Conservation (phyloP, 495 filamentous ascomycete species). For the Ascobolus immersus region DNA sequence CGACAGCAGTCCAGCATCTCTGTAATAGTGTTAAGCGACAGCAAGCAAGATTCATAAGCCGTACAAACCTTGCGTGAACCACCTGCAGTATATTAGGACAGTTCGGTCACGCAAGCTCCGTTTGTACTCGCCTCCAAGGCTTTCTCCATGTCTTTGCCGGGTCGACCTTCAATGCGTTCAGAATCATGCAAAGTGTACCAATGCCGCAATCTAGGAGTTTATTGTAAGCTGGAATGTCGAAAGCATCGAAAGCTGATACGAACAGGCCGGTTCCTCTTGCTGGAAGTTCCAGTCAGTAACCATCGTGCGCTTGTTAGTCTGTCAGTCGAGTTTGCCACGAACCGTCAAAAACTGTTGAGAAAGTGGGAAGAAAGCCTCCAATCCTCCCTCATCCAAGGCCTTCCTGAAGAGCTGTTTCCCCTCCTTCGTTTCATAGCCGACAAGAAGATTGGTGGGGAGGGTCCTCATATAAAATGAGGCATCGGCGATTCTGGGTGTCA, state of each 20-base stretch:
- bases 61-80: conserved; percentile 15
- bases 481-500: too few relatives aligned
- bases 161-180: conserved; percentile 15
- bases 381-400: conserved; percentile 9
- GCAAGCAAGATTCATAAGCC: too few relatives aligned
- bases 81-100: too few relatives aligned
- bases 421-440: conserved; percentile 12
- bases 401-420: conserved; percentile 12
- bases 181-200: conserved; percentile 15
- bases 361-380: conserved; percentile 14
- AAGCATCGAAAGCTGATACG: not conserved
- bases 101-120: too few relatives aligned
- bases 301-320: not conserved
- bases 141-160: conserved; percentile 13
- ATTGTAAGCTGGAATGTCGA: not conserved
- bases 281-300: conserved; percentile 4
- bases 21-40: not conserved
- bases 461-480: conserved; percentile 14
- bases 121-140: conserved; percentile 9
- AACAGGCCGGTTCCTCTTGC: conserved; percentile 15
- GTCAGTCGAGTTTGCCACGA: not conserved
- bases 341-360: conserved; percentile 15
- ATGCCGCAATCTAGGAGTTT: conserved; percentile 12
- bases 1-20: conserved; percentile 16
- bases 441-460: conserved; percentile 10